These are phyloP conservation scores for Hibiscus syriacus DNA, from an alignment of 345 rosid genomes.

Conservation along the genomic window DNA sequence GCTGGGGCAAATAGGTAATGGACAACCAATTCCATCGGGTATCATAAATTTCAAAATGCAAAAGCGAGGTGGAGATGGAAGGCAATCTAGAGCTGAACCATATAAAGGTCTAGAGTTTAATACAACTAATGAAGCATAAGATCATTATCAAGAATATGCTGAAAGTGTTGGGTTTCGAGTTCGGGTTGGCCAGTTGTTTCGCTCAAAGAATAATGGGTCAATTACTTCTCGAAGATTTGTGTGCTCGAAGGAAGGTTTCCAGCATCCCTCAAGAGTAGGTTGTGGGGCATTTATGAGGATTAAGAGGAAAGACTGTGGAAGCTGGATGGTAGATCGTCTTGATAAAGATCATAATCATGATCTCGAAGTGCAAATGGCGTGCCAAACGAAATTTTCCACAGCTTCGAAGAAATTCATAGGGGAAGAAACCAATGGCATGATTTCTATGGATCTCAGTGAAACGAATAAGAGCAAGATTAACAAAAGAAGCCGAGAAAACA, in stretches of 20 bases:
- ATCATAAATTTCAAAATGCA: slow-evolving; percentile 44
- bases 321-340: slow-evolving; percentile 82
- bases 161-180: slow-evolving; percentile 66
- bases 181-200: slow-evolving; percentile 86
- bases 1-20: slow-evolving; percentile 37
- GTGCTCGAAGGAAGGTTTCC: slow-evolving; percentile 93
- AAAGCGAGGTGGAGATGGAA: slow-evolving; percentile 43
- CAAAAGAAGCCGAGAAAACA: slow-evolving; percentile 33
- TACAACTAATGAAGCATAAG: slow-evolving; percentile 76
- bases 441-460: slow-evolving; percentile 34
- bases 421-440: slow-evolving; percentile 42
- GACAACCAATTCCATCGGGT: slow-evolving; percentile 38
- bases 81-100: slow-evolving; percentile 40
- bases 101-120: slow-evolving; percentile 59
- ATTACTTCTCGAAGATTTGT: slow-evolving; percentile 85
- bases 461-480: slow-evolving; percentile 23
- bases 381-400: slow-evolving; percentile 21
- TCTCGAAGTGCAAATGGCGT: slow-evolving; percentile 32
- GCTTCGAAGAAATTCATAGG: slow-evolving; percentile 54
- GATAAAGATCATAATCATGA: slow-evolving; percentile 78
- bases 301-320: slow-evolving; percentile 70
- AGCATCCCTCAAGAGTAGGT: slow-evolving; percentile 89
- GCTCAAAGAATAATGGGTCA: slow-evolving; percentile 72
- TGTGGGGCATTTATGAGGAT: slow-evolving; percentile 95
- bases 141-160: slow-evolving; percentile 61